Conservation (phyloP, 352 stramenopile genomes). For the Thalassiosira hispida region DNA sequence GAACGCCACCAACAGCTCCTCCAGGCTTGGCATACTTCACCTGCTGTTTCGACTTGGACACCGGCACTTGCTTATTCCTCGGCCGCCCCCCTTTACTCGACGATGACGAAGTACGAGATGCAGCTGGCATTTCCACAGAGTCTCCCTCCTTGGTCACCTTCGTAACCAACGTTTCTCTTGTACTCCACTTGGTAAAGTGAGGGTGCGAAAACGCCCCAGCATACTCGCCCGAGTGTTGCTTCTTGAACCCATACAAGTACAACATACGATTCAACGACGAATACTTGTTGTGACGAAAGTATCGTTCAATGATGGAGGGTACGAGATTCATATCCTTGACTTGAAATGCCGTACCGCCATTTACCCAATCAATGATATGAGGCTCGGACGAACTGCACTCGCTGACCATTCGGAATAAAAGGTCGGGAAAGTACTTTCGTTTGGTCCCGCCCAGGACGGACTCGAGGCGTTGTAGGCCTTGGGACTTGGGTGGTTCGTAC, state of each 20-base stretch:
- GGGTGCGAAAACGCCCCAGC: slow-evolving; percentile 17
- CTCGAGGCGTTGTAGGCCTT: not conserved
- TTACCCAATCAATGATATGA: slow-evolving; percentile 21
- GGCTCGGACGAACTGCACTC: slow-evolving; percentile 2
- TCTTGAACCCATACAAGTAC: slow-evolving; percentile 23
- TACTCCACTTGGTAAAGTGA: slow-evolving; percentile 18
- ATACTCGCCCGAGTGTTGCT: not conserved
- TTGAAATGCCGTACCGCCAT: slow-evolving; percentile 23
- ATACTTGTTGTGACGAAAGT: slow-evolving; percentile 33
- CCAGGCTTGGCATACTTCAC: not conserved
- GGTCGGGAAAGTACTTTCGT: slow-evolving; percentile 17
- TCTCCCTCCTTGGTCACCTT: slow-evolving; percentile 7
- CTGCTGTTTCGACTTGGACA: not conserved
- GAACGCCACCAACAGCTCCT: not conserved
- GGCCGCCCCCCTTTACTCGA: not conserved
- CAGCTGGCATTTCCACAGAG: not conserved
- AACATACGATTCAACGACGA: slow-evolving; percentile 28
- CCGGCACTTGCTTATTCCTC: not conserved
- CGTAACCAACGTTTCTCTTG: slow-evolving; percentile 1
- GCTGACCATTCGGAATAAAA: slow-evolving; percentile 28
- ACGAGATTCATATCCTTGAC: slow-evolving; percentile 15
- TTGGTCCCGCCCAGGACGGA: not conserved
- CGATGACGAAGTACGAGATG: not conserved
- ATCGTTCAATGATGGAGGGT: not conserved
- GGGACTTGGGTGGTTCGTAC: not conserved